Conservation (phyloP, 2,329 filamentous ascomycete species). For the Penicillium oxalicum region DNA sequence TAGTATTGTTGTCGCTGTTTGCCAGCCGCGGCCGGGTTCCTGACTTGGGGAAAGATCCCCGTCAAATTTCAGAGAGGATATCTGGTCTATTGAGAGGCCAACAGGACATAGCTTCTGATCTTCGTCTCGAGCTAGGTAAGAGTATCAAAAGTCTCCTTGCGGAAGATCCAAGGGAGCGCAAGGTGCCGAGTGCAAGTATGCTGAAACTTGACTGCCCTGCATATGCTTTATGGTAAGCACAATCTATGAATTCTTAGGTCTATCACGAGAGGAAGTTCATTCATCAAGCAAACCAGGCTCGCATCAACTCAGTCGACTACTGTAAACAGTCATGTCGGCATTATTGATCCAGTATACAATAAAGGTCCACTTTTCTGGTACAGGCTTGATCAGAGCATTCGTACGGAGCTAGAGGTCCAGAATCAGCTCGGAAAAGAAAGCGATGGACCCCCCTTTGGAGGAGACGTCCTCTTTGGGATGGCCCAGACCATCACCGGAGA, state of each 20-base stretch:
- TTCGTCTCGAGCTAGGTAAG: conserved; percentile 17
- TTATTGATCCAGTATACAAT: conserved; percentile 23
- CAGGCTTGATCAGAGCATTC: conserved; percentile 19
- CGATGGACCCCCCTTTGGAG: conserved; percentile 9
- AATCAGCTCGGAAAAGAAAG: conserved; percentile 13
- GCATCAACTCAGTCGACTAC: conserved; percentile 13
- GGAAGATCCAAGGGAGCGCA: conserved; percentile 19
- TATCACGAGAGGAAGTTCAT: too few relatives aligned
- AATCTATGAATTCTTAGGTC: neutral
- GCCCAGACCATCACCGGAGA: conserved; percentile 22
- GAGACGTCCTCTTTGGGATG: conserved; percentile 23
- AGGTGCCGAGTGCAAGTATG: conserved; percentile 15
- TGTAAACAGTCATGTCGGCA: conserved; percentile 12
- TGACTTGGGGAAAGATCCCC: conserved; percentile 6
- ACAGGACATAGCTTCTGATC: conserved; percentile 13
- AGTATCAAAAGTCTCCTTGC: conserved; percentile 16
- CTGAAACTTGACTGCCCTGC: conserved; percentile 14
- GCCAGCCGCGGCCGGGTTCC: conserved; percentile 12
- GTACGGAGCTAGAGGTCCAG: conserved; percentile 21
- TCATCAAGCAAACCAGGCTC: conserved; percentile 10
- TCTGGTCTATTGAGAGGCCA: conserved; percentile 12
- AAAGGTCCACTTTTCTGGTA: conserved; percentile 27
- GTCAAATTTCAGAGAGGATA: conserved; percentile 9
- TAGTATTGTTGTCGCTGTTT: conserved; percentile 22
- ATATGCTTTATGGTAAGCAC: conserved; percentile 22